Evolutionary conservation across 148 eudicot genomes (phyloP).

Genomic region (Amaranthus hypochondriacus): DNA sequence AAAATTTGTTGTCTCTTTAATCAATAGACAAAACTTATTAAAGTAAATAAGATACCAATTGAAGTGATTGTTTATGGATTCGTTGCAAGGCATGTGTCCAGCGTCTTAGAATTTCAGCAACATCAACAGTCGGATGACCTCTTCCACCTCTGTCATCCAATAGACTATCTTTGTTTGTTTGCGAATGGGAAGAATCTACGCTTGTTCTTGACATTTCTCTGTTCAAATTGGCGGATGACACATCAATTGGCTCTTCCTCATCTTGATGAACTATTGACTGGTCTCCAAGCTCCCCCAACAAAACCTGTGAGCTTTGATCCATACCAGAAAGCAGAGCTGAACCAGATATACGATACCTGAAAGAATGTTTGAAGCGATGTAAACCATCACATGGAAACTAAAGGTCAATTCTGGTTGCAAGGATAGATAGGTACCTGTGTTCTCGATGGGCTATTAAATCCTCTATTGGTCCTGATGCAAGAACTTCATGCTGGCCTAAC

Average conservation of each 20-base stretch:
- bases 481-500: constrained; percentile 95
- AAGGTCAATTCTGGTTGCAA: constrained; percentile 14
- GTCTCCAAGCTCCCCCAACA: constrained; percentile 44
- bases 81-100: constrained; percentile 99
- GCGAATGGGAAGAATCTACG: constrained; percentile 42
- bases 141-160: constrained; percentile 71
- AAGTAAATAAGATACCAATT: constrained; percentile 46
- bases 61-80: constrained; percentile 95
- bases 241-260: constrained; percentile 51
- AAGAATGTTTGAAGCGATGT: constrained; percentile 4
- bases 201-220: constrained; percentile 39
- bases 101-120: constrained; percentile 90
- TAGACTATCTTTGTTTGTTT: constrained; percentile 53
- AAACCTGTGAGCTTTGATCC: constrained; percentile 77
- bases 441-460: constrained; percentile 98
- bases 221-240: constrained; percentile 37
- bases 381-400: constrained; percentile 6
- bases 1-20: neutral
- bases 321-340: constrained; percentile 92
- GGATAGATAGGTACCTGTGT: constrained; percentile 57
- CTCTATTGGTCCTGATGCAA: constrained; percentile 99
- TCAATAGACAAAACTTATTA: neutral
- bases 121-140: constrained; percentile 84
- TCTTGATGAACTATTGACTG: constrained; percentile 36
- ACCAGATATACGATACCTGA: constrained; percentile 96